Conservation (phyloP, 495 filamentous ascomycete genomes). For the Sordaria brevicollis region DNA sequence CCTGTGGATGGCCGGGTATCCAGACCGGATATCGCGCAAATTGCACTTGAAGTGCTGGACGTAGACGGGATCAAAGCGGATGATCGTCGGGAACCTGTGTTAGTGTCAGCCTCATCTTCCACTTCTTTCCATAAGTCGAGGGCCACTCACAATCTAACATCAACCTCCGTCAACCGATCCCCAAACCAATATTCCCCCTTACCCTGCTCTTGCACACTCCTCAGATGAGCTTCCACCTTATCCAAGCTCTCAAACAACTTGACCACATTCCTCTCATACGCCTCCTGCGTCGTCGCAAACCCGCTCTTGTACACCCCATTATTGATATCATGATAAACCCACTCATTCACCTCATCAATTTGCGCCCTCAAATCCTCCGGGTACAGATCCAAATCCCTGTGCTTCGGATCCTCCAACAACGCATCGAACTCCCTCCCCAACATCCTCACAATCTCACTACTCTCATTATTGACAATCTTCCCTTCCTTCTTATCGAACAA, state of each 20-base stretch:
- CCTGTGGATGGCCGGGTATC: slow-evolving; percentile 56
- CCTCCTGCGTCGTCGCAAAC: slow-evolving; percentile 54
- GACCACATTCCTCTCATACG: slow-evolving; percentile 49
- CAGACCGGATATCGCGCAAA: slow-evolving; percentile 55
- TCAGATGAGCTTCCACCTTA: slow-evolving; percentile 50
- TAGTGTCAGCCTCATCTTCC: not conserved
- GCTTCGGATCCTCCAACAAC: slow-evolving; percentile 37
- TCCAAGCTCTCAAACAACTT: slow-evolving; percentile 55
- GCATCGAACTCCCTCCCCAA: slow-evolving; percentile 48
- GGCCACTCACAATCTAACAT: slow-evolving; percentile 43
- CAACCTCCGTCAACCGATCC: slow-evolving; percentile 54
- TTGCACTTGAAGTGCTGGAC: slow-evolving; percentile 62
- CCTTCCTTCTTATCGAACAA: slow-evolving; percentile 66
- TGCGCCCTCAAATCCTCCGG: slow-evolving; percentile 39
- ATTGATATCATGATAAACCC: slow-evolving; percentile 57
- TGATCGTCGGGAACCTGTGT: slow-evolving; percentile 44
- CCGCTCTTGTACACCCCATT: slow-evolving; percentile 65
- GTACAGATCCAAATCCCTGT: slow-evolving; percentile 41
- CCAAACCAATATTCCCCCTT: slow-evolving; percentile 56
- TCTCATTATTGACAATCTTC: slow-evolving; percentile 78
- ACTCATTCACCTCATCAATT: slow-evolving; percentile 55
- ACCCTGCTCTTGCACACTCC: slow-evolving; percentile 6
- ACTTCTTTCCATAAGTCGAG: not conserved
- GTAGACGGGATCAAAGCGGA: slow-evolving; percentile 60
- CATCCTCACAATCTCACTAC: slow-evolving; percentile 72